Percentiles rank a stretch among this genome's conserved stretches.
Conservation (phyloP, 1,284 basidiomycete genomes). For the Amylostereum areolatum region DNA sequence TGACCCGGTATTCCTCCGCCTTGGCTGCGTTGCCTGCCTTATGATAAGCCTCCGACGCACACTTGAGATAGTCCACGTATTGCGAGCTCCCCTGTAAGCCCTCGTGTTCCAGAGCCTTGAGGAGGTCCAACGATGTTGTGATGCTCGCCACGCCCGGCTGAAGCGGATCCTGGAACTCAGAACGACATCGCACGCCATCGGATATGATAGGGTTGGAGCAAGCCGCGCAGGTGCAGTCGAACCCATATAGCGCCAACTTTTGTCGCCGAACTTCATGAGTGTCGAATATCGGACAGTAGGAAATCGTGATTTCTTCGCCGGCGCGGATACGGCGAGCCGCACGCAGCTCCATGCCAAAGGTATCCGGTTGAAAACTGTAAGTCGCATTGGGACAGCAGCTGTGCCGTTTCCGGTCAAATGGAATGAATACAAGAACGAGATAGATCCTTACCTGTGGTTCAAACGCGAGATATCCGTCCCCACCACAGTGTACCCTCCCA, state of each 20-base stretch:
- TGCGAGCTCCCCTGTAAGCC: too few relatives aligned
- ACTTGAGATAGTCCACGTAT: too few relatives aligned
- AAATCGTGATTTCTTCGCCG: constrained; percentile 6
- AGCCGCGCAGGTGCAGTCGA: constrained; percentile 2
- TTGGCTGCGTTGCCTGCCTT: too few relatives aligned
- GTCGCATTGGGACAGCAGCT: neutral
- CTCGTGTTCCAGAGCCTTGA: too few relatives aligned
- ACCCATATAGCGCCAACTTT: constrained; percentile 3
- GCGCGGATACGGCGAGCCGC: constrained; percentile 1
- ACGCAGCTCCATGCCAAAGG: constrained; percentile 1
- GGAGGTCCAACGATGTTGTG: too few relatives aligned
- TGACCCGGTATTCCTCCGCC: too few relatives aligned
- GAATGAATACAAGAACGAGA: neutral
- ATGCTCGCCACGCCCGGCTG: too few relatives aligned
- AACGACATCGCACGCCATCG: too few relatives aligned
- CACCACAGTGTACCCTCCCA: neutral
- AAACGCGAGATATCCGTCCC: neutral
- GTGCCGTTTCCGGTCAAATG: neutral
- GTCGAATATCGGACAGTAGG: neutral
- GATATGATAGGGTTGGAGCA: constrained; percentile 3
- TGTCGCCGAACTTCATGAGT: neutral
- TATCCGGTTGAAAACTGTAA: constrained; percentile 2
- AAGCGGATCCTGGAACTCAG: too few relatives aligned
- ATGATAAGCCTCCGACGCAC: too few relatives aligned
- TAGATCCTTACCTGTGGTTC: neutral